These are phyloP conservation scores for Pseudocercospora fijiensis DNA, from an alignment of 2,329 filamentous ascomycete genomes.

Conservation along the genomic window DNA sequence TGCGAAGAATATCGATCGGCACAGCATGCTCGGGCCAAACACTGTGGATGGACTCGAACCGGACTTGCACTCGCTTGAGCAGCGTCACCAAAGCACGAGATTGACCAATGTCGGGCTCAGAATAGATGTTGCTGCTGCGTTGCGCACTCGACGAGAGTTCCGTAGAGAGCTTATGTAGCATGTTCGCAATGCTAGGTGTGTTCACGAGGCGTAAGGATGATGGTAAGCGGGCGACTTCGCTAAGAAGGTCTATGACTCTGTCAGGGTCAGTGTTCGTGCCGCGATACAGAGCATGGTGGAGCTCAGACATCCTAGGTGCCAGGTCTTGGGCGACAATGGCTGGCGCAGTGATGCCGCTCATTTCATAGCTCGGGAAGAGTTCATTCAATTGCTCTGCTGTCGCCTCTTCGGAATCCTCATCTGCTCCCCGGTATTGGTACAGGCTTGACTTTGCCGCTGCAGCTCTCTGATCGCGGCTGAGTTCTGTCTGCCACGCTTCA, in stretches of 20 bases:
- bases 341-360: neutral
- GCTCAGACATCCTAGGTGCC: conserved; percentile 26
- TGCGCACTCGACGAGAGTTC: conserved; percentile 4
- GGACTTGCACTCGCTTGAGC: conserved; percentile 65
- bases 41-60: conserved; percentile 68
- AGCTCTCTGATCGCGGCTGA: conserved; percentile 72
- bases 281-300: conserved; percentile 21
- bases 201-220: conserved; percentile 6
- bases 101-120: conserved; percentile 73
- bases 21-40: conserved; percentile 73
- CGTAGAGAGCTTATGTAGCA: conserved; percentile 9
- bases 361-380: conserved; percentile 76
- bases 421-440: conserved; percentile 77
- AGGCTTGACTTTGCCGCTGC: conserved; percentile 71
- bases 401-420: conserved; percentile 72
- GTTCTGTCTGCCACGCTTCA: conserved; percentile 73
- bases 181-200: conserved; percentile 6
- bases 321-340: conserved; percentile 24
- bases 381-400: conserved; percentile 73
- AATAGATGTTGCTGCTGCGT: conserved; percentile 71
- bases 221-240: conserved; percentile 9
- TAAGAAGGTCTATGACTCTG: conserved; percentile 23
- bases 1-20: conserved; percentile 72
- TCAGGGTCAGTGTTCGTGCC: conserved; percentile 9
- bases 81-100: conserved; percentile 70